Evolutionary conservation across 106 monocot species (phyloP), one percentile per base, ranked within the genome.

Genomic region (Dioscorea alata): DNA sequence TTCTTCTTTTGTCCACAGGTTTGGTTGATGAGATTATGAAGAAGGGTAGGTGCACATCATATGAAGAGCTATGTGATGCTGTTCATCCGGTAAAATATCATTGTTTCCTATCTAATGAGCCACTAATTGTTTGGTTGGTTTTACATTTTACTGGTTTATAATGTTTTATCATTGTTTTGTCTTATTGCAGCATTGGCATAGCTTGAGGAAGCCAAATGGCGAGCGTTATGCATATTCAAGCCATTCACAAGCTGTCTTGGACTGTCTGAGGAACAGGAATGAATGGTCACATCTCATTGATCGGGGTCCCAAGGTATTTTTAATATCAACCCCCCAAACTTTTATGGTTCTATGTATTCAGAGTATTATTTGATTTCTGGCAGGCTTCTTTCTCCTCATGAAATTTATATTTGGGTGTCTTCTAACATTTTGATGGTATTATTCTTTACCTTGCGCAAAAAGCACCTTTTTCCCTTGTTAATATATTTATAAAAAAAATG

Each of bases 281-380:
- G 84, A 97, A 67, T 97, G 92, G 92, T 86, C 92, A 72, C 86
- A 89, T 87, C 86, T 97, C 35, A 79, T 97, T 65, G 89, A 77
- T 49, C 81, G 76, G 22, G 85, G 74, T 17, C 73, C 92, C 1
- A 92, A 92, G 92, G 96, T 92, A 73, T 64, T 25, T 28, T 57
- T 13, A 10, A 23, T 25, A 13, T 18, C 2, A 54, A 21, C 14
- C 50, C 13, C 49, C 12, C 8, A n/a, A 19, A 0, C 34, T 64
- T 34, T 18, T 3, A 62, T 12, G 8, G 4, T 23, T 59, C 16
- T 49, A 63, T 19, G 13, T 18, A 17, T 18, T 66, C 4, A 0
- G 15, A 8, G 6, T 52, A 5, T 0, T 31, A 62, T 48, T 13
- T 14, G 42, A 48, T 54, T 12, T 28, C 28, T 28, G 28, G 19